Base-by-base conservation (phyloP, 345 rosid genomes). In the Jatropha curcas region DNA sequence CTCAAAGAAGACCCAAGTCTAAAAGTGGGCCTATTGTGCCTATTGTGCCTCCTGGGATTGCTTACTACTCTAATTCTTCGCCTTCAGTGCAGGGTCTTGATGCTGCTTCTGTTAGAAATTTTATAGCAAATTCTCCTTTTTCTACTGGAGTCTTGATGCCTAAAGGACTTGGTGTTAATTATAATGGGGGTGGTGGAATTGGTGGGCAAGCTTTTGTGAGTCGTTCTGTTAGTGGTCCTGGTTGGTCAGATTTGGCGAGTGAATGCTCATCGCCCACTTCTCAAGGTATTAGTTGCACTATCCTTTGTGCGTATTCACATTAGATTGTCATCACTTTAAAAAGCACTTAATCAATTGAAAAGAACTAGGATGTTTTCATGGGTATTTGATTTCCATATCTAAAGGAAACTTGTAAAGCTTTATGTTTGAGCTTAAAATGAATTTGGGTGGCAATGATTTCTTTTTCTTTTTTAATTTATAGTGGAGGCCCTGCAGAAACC, bases 21-120 rank as follows among this genome's bases (percentile, higher is more conserved):
- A 92, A 95, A 73, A 91, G 98, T 55, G 97, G 97, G 31, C 97
- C 97, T 19, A 85, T 91, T 70, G 84, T 79, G 73, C 89, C 45
- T 41, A n/a, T n/a, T n/a, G n/a, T n/a, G n/a, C 41, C 88, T 58
- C 91, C 90, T 11, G 86, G 84, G n/a, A 60, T 72, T 74, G 88
- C 82, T 13, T 81, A 79, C 30, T 86, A 79, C 30, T 89, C 90
- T 7, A 84, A 81, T 70, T 70, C 33, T 71, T 86, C 88, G 41
- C 79, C 91, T 77, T 71, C 81, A 12, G 69, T 77, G 85, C 79
- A 86, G 66, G 67, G 46, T 12, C 70, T 81, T 67, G 95, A 84
- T 6, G 86, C 82, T 66, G 81, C 74, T 75, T 69, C 61, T 39
- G 76, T 74, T 4, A 88, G 84, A 61, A 84, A 82, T 82, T 80